Conservation (phyloP, 164 flowering plant genomes). For the Umbilicus rupestris region DNA sequence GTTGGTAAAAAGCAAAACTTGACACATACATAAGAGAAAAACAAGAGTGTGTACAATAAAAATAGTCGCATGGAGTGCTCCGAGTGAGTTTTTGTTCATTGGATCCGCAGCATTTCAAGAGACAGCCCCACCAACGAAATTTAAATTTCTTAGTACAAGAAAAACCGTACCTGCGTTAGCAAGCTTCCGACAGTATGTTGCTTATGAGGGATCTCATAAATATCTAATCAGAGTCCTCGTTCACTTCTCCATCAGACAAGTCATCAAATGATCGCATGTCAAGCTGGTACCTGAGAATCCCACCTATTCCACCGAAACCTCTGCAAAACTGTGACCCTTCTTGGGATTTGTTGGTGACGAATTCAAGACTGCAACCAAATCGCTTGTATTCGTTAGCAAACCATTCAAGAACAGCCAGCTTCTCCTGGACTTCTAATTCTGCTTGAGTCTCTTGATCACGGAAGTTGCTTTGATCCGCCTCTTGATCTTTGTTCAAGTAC, state of each 20-base stretch:
- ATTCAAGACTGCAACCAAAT: slow-evolving; percentile 7
- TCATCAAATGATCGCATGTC: slow-evolving; percentile 9
- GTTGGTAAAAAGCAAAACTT: background rate
- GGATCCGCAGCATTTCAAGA: background rate
- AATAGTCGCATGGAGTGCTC: background rate
- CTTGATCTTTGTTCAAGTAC: slow-evolving; percentile 8
- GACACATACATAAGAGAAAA: background rate
- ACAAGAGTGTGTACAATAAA: background rate
- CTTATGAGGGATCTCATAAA: background rate
- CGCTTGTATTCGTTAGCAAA: slow-evolving; percentile 10
- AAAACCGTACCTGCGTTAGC: background rate
- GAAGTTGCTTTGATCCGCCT: slow-evolving; percentile 9
- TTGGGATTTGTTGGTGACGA: slow-evolving; percentile 10
- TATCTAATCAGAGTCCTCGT: background rate
- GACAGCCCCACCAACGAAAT: no score
- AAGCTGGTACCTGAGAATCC: slow-evolving; percentile 6
- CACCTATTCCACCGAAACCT: slow-evolving; percentile 7
- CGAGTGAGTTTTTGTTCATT: background rate
- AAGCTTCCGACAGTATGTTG: background rate
- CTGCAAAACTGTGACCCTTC: slow-evolving; percentile 2
- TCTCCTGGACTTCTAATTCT: slow-evolving; percentile 7
- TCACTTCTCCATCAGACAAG: background rate
- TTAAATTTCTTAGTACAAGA: no score
- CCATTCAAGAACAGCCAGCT: slow-evolving; percentile 6
- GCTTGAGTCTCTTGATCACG: slow-evolving; percentile 4